phyloP scores from a whole-genome alignment of 495 filamentous ascomycete species.

The Talaromyces nanjingensis region DNA sequence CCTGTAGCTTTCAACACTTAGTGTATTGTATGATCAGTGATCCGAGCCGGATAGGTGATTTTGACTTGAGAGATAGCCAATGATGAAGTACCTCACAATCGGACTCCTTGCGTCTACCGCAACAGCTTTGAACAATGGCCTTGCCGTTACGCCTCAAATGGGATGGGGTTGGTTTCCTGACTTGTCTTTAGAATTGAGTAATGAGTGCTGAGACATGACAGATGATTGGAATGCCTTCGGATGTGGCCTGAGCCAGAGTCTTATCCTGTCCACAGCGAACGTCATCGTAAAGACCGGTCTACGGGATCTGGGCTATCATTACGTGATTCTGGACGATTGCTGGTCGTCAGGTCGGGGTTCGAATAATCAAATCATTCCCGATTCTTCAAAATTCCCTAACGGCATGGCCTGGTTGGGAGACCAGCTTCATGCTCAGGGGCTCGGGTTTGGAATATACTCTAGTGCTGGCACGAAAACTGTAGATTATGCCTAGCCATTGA shows the following conservation, averaged over 20 bases:
- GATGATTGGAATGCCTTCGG: conserved; percentile 51
- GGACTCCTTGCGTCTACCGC: conserved; percentile 9
- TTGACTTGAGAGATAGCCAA: too few relatives aligned
- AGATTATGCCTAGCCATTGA: conserved; percentile 19
- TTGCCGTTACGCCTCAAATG: conserved; percentile 34
- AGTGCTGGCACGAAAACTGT: conserved; percentile 38
- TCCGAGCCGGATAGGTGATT: too few relatives aligned
- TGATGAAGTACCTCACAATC: not conserved
- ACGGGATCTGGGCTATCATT: conserved; percentile 48
- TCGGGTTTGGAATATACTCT: conserved; percentile 47
- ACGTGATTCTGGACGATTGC: conserved; percentile 50
- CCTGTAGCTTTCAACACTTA: too few relatives aligned
- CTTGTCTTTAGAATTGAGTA: not conserved
- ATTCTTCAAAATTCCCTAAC: conserved; percentile 36
- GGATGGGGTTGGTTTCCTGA: conserved; percentile 21
- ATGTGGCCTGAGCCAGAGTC: conserved; percentile 42
- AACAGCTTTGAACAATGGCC: conserved; percentile 30
- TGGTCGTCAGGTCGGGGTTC: conserved; percentile 33
- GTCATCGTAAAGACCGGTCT: conserved; percentile 44
- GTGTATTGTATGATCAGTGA: too few relatives aligned
- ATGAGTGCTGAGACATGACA: not conserved
- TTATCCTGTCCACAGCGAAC: conserved; percentile 39
- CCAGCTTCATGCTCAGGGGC: conserved; percentile 33
- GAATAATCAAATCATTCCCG: conserved; percentile 17
- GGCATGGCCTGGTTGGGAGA: conserved; percentile 42